Conservation (phyloP, 495 filamentous ascomycete species). For the Aspergillus homomorphus region DNA sequence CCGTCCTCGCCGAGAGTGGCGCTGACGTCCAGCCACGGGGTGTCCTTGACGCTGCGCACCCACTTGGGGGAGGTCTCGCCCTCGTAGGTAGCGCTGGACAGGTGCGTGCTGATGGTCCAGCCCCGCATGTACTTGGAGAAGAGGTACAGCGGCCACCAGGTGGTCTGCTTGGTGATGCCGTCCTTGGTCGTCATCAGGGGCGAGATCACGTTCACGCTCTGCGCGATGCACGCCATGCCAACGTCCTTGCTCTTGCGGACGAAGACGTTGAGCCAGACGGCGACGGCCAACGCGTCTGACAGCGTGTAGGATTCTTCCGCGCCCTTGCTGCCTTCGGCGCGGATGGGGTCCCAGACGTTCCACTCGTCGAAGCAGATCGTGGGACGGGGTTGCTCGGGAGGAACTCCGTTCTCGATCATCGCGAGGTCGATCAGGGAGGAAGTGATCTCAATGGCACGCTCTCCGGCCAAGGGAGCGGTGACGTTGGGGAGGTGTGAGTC, state of each 20-base stretch:
- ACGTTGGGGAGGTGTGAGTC: slow-evolving; percentile 55
- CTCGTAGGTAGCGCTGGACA: slow-evolving; percentile 55
- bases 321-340: slow-evolving; percentile 65
- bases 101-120: slow-evolving; percentile 59
- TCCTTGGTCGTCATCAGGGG: slow-evolving; percentile 66
- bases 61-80: slow-evolving; percentile 64
- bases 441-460: slow-evolving; percentile 71
- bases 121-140: slow-evolving; percentile 76
- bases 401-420: slow-evolving; percentile 62
- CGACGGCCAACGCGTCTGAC: slow-evolving; percentile 71
- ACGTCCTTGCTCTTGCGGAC: slow-evolving; percentile 68
- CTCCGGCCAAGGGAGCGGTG: slow-evolving; percentile 65
- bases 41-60: slow-evolving; percentile 60
- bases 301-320: slow-evolving; percentile 72
- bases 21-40: slow-evolving; percentile 69
- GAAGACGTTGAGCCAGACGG: slow-evolving; percentile 74
- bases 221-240: slow-evolving; percentile 80
- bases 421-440: slow-evolving; percentile 69
- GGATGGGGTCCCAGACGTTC: slow-evolving; percentile 79
- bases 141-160: slow-evolving; percentile 72
- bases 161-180: slow-evolving; percentile 68
- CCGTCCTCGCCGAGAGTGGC: slow-evolving; percentile 62
- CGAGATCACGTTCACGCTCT: slow-evolving; percentile 75
- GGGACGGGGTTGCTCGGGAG: slow-evolving; percentile 52
- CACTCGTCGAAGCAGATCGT: slow-evolving; percentile 84